A percentile compares a stretch with the other conserved stretches of the same genome.
Evolutionary conservation across 106 monocot genomes (phyloP).

Genomic region (Apostasia ramifera): DNA sequence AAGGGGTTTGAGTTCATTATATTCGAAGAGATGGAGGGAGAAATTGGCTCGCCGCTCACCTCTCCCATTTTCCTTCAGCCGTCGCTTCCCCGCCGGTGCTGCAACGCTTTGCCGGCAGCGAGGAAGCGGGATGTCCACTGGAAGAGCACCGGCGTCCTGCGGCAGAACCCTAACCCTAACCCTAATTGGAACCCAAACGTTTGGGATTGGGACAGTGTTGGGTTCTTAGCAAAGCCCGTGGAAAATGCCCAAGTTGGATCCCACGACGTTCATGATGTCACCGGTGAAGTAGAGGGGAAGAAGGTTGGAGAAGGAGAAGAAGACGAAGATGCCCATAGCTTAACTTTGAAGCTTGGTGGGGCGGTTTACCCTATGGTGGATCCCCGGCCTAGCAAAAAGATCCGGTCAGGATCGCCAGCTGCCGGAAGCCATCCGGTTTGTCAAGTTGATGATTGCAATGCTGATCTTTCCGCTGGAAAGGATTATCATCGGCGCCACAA

Average conservation of each 20-base stretch:
- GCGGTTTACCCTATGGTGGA: conserved; percentile 13
- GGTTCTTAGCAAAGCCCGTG: conserved; percentile 28
- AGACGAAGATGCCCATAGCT: conserved; percentile 16
- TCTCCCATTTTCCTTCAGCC: conserved; percentile 37
- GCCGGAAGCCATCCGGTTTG: conserved; percentile 70
- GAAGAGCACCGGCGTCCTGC: conserved; percentile 16
- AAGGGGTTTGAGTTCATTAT: too few species aligned
- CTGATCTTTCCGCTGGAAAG: conserved; percentile 79
- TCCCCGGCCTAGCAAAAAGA: conserved; percentile 35
- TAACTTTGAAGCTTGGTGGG: conserved; percentile 36
- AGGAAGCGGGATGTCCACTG: conserved; percentile 50
- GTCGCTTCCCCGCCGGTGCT: conserved; percentile 28
- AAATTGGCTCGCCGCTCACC: conserved; percentile 51
- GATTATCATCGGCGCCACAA: conserved; percentile 98
- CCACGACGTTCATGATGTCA: not conserved
- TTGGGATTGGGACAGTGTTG: conserved; percentile 53
- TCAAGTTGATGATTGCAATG: conserved; percentile 91
- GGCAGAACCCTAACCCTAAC: not conserved
- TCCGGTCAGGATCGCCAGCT: conserved; percentile 51
- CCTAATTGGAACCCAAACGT: conserved; percentile 49
- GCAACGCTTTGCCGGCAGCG: conserved; percentile 14
- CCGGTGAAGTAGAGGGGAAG: conserved; percentile 1
- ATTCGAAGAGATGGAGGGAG: conserved; percentile 22
- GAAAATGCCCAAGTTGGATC: conserved; percentile 15
- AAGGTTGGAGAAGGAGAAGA: not conserved